Conservation (phyloP, 768 basidiomycete species). For the Amanita subjunquillea region DNA sequence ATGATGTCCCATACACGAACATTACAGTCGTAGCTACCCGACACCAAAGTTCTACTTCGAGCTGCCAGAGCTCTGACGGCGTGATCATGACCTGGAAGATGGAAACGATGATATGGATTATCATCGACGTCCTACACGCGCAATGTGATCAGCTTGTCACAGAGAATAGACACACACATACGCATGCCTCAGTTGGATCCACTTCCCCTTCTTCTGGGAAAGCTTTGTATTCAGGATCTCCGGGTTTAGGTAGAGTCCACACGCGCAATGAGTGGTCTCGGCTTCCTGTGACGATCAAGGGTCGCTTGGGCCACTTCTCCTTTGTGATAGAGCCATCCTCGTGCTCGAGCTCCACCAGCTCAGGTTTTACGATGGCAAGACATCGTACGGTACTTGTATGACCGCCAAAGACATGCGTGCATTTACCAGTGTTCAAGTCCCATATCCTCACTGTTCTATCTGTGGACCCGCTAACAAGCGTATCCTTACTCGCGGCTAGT, state of each 20-base stretch:
- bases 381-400: constrained; percentile 96
- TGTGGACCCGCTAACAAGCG: constrained; percentile 86
- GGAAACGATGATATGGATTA: constrained; percentile 86
- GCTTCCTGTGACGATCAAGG: constrained; percentile 67
- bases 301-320: constrained; percentile 62
- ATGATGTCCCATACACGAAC: constrained; percentile 95
- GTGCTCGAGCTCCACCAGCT: constrained; percentile 65
- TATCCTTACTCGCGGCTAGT: constrained; percentile 78
- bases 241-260: constrained; percentile 44
- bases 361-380: constrained; percentile 91
- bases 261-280: constrained; percentile 61
- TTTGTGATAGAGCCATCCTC: constrained; percentile 50
- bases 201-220: constrained; percentile 51
- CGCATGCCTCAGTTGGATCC: constrained; percentile 38
- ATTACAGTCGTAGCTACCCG: constrained; percentile 92
- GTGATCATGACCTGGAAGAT: constrained; percentile 82
- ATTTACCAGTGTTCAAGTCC: constrained; percentile 70
- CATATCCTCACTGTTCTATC: constrained; percentile 91
- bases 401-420: constrained; percentile 90
- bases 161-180: constrained; percentile 10
- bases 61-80: constrained; percentile 91
- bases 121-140: constrained; percentile 41
- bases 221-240: constrained; percentile 67
- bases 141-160: not conserved
- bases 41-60: constrained; percentile 81